phyloP scores from a whole-genome alignment of 2,329 filamentous ascomycete genomes.

The Pseudogymnoascus sp. region DNA sequence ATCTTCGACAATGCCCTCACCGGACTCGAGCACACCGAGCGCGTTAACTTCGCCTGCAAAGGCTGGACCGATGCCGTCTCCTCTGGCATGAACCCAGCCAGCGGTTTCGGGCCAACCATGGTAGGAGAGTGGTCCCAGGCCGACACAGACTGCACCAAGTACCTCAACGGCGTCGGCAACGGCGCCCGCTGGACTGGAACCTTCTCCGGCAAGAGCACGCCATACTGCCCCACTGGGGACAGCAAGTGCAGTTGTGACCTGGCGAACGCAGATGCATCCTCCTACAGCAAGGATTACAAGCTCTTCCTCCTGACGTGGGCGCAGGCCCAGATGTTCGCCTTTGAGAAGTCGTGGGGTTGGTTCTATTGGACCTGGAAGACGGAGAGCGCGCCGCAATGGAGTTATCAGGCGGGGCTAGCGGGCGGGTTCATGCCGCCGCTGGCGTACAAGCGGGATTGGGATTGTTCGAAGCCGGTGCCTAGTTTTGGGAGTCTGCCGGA shows the following conservation, averaged over 20 bases:
- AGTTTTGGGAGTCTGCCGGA: slow-evolving; percentile 45
- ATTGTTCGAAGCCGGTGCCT: slow-evolving; percentile 50
- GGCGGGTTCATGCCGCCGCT: slow-evolving; percentile 73
- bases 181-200: slow-evolving; percentile 92
- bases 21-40: slow-evolving; percentile 69
- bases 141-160: slow-evolving; percentile 83
- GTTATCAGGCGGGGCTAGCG: slow-evolving; percentile 70
- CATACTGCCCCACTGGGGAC: slow-evolving; percentile 64
- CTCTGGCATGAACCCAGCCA: slow-evolving; percentile 61
- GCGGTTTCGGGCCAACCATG: slow-evolving; percentile 86
- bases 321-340: slow-evolving; percentile 90
- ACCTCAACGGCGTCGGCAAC: slow-evolving; percentile 82
- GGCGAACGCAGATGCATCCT: slow-evolving; percentile 67
- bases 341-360: slow-evolving; percentile 92
- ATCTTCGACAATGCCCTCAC: slow-evolving; percentile 94
- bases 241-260: slow-evolving; percentile 61
- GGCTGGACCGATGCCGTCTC: slow-evolving; percentile 78
- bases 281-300: slow-evolving; percentile 71
- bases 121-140: slow-evolving; percentile 97
- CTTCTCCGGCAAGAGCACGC: slow-evolving; percentile 62
- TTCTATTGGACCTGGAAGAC: slow-evolving; percentile 99
- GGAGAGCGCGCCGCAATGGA: slow-evolving; percentile 81
- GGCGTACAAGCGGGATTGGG: slow-evolving; percentile 62
- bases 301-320: slow-evolving; percentile 82
- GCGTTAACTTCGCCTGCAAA: slow-evolving; percentile 78